Evolutionary conservation across 2,329 filamentous ascomycete species (phyloP), one percentile per base, ranked within the genome.

Genomic region (Fusarium tuaranense): DNA sequence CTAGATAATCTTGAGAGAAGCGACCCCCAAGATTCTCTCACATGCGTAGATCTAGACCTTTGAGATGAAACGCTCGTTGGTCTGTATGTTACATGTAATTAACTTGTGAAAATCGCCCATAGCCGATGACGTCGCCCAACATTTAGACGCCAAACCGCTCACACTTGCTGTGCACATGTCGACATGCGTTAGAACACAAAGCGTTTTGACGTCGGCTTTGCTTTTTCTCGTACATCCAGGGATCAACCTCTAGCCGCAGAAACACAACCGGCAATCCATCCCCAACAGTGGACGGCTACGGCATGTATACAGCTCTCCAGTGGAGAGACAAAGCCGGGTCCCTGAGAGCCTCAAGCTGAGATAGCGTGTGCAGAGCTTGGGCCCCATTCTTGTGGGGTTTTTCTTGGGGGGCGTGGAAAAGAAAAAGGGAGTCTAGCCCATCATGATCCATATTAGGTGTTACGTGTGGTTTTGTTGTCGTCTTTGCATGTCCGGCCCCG

Each of bases 401-500:
- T 63, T 51, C 32, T 58, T 58, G 34, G 55, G 55, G 51, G 55
- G 55, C 13, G 20, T 30, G 27, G 27, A 30, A 20, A 32, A 22
- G 8, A n/a, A 46, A 18, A 46, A 36, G 53, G 32, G 32, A 34
- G 32, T 6, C 32, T 2, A 34, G 30, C 62, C 22, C 58, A 64
- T 58, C 38, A 51, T 51, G 38, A 63, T 30, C 57, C 53, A 65
- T 41, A 38, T 51, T 57, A 67, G 57, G 5, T 44, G 27, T 27
- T 59, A 38, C 44, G 44, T 58, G 34, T 48, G 32, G 38, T 14
- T 30, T 30, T 30, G 27, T 46, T n/a, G 51, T 59, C 55, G n/a
- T 30, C 38, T 39, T 57, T 70, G 30, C 27, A 68, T 57, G 57
- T 74, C 72, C 72, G 72, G 63, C 60, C 61, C 72, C 72, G 72